A percentile compares a stretch with the other conserved stretches of the same genome.
These are phyloP conservation scores for Sophora flavescens DNA, from an alignment of 306 rosid species.

Conservation along the genomic window DNA sequence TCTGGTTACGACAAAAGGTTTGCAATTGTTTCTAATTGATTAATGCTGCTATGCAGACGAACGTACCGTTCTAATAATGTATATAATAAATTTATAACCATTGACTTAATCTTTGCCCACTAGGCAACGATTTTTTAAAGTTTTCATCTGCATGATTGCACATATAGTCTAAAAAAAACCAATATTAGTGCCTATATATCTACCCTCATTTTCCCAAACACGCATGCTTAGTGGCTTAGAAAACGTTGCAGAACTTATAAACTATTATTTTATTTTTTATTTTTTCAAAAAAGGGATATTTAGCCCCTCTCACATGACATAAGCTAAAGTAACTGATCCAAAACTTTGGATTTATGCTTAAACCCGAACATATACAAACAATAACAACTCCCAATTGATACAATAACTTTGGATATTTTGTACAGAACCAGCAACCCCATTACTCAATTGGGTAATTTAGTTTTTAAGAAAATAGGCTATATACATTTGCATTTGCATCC, in stretches of 20 bases:
- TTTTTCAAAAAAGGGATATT: not conserved
- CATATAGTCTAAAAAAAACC: not conserved
- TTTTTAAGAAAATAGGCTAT: not conserved
- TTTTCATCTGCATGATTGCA: not conserved
- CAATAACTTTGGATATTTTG: conserved; percentile 2
- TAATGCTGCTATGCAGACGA: too few species aligned
- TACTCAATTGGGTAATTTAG: conserved; percentile 12
- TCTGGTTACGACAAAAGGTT: not conserved
- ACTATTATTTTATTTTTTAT: not conserved
- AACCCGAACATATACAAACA: not conserved
- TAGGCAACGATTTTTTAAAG: not conserved
- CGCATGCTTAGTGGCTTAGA: not conserved
- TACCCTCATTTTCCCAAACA: not conserved
- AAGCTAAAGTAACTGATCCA: not conserved
- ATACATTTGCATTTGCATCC: not conserved
- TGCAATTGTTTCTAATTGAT: not conserved
- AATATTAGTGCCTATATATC: not conserved
- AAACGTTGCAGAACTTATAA: not conserved
- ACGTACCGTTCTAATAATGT: too few species aligned
- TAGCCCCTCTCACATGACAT: not conserved
- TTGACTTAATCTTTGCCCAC: conserved; percentile 12
- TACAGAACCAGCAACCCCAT: not conserved
- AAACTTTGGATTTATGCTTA: not conserved
- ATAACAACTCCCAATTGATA: conserved; percentile 3
- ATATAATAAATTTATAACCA: too few species aligned